Evolutionary conservation across 768 basidiomycete genomes (phyloP).

Genomic region (Clathrus columnatus): DNA sequence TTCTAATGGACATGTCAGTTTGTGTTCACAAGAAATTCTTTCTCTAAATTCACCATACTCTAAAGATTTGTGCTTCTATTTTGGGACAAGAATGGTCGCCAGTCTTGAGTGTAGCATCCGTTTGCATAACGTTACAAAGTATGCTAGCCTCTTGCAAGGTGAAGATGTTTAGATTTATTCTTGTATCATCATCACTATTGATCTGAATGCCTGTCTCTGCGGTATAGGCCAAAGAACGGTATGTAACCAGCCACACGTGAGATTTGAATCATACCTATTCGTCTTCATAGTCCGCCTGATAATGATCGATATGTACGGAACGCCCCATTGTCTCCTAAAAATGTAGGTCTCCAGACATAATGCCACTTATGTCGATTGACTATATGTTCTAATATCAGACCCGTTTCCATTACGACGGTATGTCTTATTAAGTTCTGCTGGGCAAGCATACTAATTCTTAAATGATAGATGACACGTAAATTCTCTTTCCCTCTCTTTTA

Average conservation of each 20-base stretch:
- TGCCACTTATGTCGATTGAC: background rate
- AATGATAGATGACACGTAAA: constrained; percentile 56
- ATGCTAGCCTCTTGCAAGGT: constrained; percentile 94
- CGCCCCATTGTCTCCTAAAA: constrained; percentile 82
- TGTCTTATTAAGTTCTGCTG: constrained; percentile 14
- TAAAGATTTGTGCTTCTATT: constrained; percentile 82
- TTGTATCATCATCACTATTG: background rate
- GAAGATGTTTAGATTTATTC: too few species aligned
- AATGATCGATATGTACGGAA: constrained; percentile 75
- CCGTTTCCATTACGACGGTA: constrained; percentile 75
- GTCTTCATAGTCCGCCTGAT: constrained; percentile 53
- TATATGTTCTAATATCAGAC: constrained; percentile 36
- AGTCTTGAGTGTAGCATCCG: constrained; percentile 71
- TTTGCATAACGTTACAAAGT: constrained; percentile 82
- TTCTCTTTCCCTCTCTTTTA: constrained; percentile 13
- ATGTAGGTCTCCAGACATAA: constrained; percentile 37
- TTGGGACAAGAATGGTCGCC: constrained; percentile 88
- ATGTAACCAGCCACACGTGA: constrained; percentile 17
- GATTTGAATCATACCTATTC: background rate
- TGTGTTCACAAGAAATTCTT: constrained; percentile 11
- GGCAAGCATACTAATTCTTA: background rate
- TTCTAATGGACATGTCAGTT: constrained; percentile 74
- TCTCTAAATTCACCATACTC: constrained; percentile 1
- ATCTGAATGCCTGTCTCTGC: background rate
- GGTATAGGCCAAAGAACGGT: constrained; percentile 49